Percentiles rank a stretch among this genome's conserved stretches.
phyloP scores from a whole-genome alignment of 176 grass and related monocot genomes.

The Phoenix roebelenii region DNA sequence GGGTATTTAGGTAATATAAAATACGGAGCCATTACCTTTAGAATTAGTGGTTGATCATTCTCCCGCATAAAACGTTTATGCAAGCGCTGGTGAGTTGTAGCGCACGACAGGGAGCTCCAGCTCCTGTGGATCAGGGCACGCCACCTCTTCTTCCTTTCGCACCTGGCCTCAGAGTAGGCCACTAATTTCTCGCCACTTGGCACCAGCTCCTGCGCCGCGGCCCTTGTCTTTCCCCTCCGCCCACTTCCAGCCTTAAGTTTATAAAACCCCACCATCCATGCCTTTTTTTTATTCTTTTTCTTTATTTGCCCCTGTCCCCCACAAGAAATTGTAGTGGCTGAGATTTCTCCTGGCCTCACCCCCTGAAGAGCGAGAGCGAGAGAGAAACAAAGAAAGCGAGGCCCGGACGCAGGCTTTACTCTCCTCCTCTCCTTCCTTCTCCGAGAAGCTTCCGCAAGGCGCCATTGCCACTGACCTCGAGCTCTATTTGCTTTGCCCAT shows the following conservation, averaged over 20 bases:
- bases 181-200: not conserved
- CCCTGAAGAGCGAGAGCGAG: not conserved
- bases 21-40: no score
- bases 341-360: constrained; percentile 41
- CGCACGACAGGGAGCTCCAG: no score
- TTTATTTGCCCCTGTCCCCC: constrained; percentile 4
- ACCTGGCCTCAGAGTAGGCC: not conserved
- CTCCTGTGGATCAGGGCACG: not conserved
- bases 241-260: not conserved
- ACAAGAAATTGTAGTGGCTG: constrained; percentile 93
- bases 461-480: not conserved
- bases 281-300: not conserved
- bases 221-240: no score
- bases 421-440: not conserved
- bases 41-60: not conserved
- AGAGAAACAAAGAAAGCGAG: no score
- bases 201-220: not conserved
- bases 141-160: not conserved
- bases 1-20: no score
- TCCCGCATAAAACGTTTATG: not conserved
- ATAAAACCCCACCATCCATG: no score
- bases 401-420: not conserved
- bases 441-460: not conserved
- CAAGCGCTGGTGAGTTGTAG: not conserved
- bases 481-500: not conserved